These are phyloP conservation scores for Cryptococcus sp. DNA, from an alignment of 1,284 basidiomycete genomes.

Conservation along the genomic window DNA sequence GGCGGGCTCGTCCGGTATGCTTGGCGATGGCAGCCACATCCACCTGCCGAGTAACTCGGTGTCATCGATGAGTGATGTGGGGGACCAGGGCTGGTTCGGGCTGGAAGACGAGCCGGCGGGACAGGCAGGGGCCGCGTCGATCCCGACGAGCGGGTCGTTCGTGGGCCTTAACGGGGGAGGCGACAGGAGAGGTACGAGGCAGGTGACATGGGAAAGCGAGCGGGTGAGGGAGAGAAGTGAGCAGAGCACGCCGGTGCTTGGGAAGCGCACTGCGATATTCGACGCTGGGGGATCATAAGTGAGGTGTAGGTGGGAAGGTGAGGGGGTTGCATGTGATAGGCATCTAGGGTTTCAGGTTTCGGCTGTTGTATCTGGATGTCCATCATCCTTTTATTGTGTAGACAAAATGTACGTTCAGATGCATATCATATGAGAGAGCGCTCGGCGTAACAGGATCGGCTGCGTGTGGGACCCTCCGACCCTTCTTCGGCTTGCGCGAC, in stretches of 20 bases:
- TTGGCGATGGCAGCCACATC: neutral
- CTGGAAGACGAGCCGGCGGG: constrained; percentile 18
- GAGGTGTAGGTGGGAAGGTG: too few relatives aligned
- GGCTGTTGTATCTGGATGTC: too few relatives aligned
- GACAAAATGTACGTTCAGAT: too few relatives aligned
- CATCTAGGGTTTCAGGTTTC: too few relatives aligned
- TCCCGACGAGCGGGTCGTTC: constrained; percentile 6
- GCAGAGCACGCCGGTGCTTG: constrained; percentile 11
- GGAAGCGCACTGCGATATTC: constrained; percentile 5
- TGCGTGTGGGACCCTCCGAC: too few relatives aligned
- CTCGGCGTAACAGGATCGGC: too few relatives aligned
- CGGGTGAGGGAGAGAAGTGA: constrained; percentile 1
- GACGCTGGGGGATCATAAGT: neutral
- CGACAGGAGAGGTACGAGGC: neutral
- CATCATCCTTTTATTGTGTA: too few relatives aligned
- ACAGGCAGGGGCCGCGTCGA: constrained; percentile 1
- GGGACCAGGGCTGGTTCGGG: constrained; percentile 21
- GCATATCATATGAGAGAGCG: too few relatives aligned
- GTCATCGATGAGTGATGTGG: constrained; percentile 20
- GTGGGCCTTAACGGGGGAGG: neutral
- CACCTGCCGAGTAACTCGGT: constrained; percentile 8
- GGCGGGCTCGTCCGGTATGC: neutral
- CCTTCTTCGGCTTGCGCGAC: too few relatives aligned
- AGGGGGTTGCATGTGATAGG: too few relatives aligned
- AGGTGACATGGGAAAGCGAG: constrained; percentile 5